Conservation (phyloP, 192 early-diverging fungal genomes). For the Jimgerdemannia flammicorona region DNA sequence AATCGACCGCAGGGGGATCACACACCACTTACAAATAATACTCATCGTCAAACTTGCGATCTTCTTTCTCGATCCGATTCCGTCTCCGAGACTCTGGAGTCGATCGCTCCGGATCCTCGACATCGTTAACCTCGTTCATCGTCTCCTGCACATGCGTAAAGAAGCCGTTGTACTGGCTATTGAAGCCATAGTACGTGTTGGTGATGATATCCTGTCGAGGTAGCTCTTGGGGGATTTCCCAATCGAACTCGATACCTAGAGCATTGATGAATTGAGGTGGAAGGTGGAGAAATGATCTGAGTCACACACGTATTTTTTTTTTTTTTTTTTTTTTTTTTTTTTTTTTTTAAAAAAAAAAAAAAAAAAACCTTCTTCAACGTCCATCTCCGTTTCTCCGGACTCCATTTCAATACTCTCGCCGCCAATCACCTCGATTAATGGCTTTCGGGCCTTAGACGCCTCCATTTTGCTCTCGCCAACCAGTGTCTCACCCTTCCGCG, state of each 20-base stretch:
- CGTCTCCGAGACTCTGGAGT: slow-evolving; percentile 48
- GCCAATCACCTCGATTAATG: slow-evolving; percentile 63
- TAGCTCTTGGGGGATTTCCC: slow-evolving; percentile 80
- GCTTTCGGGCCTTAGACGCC: slow-evolving; percentile 34
- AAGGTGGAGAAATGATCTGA: too few species aligned
- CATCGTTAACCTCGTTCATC: slow-evolving; percentile 66
- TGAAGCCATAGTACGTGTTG: slow-evolving; percentile 81
- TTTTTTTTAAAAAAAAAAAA: too few species aligned
- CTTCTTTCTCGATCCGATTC: slow-evolving; percentile 64
- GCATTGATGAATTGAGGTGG: not conserved
- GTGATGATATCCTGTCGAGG: slow-evolving; percentile 15
- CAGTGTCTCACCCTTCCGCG: slow-evolving; percentile 40
- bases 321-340: not conserved
- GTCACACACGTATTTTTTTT: not conserved
- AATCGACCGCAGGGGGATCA: not conserved
- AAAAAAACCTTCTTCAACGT: not conserved
- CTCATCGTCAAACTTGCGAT: slow-evolving; percentile 88
- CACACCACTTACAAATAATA: slow-evolving; percentile 71
- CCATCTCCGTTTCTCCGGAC: slow-evolving; percentile 14
- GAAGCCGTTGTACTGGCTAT: slow-evolving; percentile 76
- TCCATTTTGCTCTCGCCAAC: not conserved
- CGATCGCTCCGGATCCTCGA: slow-evolving; percentile 55
- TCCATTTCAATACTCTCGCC: slow-evolving; percentile 13
- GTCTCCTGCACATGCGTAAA: slow-evolving; percentile 70
- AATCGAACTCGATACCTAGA: slow-evolving; percentile 69